A percentile compares a stretch with the other conserved stretches of the same genome.
These are phyloP conservation scores for Lodderomyces parapsilosis DNA, from an alignment of 1,139 yeast species.

Conservation along the genomic window DNA sequence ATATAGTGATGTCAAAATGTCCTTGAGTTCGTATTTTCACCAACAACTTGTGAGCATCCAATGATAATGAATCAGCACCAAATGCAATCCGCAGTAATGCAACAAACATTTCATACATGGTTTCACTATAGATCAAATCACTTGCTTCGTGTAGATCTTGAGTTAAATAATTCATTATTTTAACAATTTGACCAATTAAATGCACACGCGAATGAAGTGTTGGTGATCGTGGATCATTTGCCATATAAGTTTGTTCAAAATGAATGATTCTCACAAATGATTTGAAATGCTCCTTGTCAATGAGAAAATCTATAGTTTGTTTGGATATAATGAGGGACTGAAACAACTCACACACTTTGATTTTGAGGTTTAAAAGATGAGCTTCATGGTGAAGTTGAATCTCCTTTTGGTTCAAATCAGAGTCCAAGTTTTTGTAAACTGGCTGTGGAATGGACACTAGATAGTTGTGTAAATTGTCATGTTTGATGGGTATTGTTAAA, in stretches of 20 bases:
- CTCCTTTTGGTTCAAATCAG: neutral
- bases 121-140: conserved; percentile 39
- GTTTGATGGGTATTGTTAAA: conserved; percentile 28
- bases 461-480: conserved; percentile 24
- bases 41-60: conserved; percentile 35
- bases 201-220: conserved; percentile 40
- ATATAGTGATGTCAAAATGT: conserved; percentile 25
- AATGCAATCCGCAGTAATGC: conserved; percentile 58
- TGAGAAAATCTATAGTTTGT: conserved; percentile 29
- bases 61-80: conserved; percentile 41
- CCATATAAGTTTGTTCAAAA: conserved; percentile 49
- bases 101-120: conserved; percentile 49
- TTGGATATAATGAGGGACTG: conserved; percentile 41
- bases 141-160: conserved; percentile 29
- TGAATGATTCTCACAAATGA: conserved; percentile 47
- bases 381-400: conserved; percentile 33
- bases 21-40: conserved; percentile 25
- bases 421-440: conserved; percentile 11
- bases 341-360: conserved; percentile 43
- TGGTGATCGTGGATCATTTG: conserved; percentile 48
- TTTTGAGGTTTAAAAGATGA: conserved; percentile 39
- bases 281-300: conserved; percentile 40
- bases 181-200: conserved; percentile 39
- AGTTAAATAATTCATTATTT: conserved; percentile 33
- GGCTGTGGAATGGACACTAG: conserved; percentile 35